A percentile compares a stretch with the other conserved stretches of the same genome.
These are phyloP conservation scores for Cafeteria roenbergensis DNA, from an alignment of 108 stramenopile species.

Conservation along the genomic window DNA sequence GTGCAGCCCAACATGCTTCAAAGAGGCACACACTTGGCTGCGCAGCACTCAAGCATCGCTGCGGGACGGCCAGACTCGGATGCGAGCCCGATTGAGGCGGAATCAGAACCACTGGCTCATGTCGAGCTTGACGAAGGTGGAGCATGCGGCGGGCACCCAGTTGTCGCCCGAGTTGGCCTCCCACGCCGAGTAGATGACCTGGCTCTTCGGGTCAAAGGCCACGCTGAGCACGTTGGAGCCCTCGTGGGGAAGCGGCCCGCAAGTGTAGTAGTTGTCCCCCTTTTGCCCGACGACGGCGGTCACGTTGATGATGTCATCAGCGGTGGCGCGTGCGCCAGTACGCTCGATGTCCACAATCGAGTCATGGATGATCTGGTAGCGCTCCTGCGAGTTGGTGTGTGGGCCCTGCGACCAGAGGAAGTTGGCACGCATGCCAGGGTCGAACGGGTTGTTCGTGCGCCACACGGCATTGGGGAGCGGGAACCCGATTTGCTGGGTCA, in stretches of 20 bases:
- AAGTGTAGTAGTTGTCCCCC: conserved; percentile 8
- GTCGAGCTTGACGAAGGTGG: conserved; percentile 12
- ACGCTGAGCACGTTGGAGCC: conserved; percentile 18
- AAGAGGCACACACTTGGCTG: too few relatives aligned
- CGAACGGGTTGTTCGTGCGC: conserved; percentile 21
- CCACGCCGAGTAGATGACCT: conserved; percentile 15
- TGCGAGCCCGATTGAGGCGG: too few relatives aligned
- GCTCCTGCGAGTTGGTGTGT: neutral
- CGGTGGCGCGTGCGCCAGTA: neutral
- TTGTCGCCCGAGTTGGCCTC: neutral
- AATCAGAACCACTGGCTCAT: conserved; percentile 18
- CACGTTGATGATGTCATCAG: neutral
- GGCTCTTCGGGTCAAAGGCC: conserved; percentile 1
- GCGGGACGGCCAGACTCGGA: too few relatives aligned
- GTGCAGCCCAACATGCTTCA: too few relatives aligned
- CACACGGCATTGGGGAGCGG: conserved; percentile 10
- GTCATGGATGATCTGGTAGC: conserved; percentile 16
- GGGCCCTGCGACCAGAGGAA: neutral
- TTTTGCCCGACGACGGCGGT: conserved; percentile 14
- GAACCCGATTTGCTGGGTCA: conserved; percentile 5
- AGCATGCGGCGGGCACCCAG: conserved; percentile 16
- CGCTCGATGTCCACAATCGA: neutral
- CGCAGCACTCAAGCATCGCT: too few relatives aligned
- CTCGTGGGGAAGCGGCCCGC: neutral
- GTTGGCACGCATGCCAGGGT: conserved; percentile 4